A percentile compares a stretch with the other conserved stretches of the same genome.
phyloP scores from a whole-genome alignment of 495 filamentous ascomycete species.

The Stereocaulon alpinum region DNA sequence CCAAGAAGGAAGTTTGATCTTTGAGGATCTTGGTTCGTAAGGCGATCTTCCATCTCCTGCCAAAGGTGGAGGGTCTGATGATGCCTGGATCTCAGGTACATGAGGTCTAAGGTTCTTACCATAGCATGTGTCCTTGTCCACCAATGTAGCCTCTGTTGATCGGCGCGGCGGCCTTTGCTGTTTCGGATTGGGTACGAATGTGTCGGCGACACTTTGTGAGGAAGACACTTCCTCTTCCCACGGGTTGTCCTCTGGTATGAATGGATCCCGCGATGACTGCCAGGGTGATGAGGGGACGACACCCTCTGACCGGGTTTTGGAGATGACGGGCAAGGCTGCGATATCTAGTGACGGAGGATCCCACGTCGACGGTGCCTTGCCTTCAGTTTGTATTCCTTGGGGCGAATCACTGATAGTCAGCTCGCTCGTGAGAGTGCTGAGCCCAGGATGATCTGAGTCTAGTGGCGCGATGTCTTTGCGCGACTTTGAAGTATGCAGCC shows the following conservation, averaged over 20 bases:
- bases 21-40: not conserved
- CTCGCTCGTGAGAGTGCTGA: not conserved
- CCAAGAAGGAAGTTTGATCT: not conserved
- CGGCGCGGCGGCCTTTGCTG: not conserved
- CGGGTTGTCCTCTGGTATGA: conserved; percentile 13
- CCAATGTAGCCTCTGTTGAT: not conserved
- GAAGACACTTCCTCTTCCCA: conserved; percentile 7
- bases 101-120: not conserved
- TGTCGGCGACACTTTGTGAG: not conserved
- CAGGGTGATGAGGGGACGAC: not conserved
- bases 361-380: not conserved
- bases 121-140: not conserved
- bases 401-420: not conserved
- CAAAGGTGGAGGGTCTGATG: not conserved
- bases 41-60: not conserved
- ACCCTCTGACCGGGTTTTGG: not conserved
- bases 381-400: not conserved
- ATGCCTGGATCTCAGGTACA: not conserved
- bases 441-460: not conserved
- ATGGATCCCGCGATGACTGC: not conserved
- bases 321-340: not conserved
- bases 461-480: not conserved
- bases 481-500: not conserved
- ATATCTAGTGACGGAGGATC: not conserved
- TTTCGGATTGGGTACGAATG: not conserved